A percentile compares a stretch with the other conserved stretches of the same genome.
Evolutionary conservation across 176 grass and related monocot genomes (phyloP).

Genomic region (Musa itinerans): DNA sequence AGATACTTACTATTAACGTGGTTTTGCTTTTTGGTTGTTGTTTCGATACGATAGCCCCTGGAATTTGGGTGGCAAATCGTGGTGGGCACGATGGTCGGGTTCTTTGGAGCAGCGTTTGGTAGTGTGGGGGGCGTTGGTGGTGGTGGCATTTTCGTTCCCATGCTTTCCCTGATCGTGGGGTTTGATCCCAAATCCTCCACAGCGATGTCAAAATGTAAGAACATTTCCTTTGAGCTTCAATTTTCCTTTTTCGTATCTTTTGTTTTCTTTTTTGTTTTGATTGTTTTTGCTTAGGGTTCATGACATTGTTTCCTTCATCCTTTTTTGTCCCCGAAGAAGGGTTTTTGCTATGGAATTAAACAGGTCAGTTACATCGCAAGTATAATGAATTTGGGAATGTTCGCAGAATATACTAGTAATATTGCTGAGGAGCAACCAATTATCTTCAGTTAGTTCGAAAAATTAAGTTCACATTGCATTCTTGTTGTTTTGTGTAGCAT

Average conservation of each 20-base stretch:
- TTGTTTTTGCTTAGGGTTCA: neutral
- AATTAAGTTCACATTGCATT: too few relatives aligned
- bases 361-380: too few relatives aligned
- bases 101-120: conserved; percentile 44
- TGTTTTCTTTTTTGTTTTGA: neutral
- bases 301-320: too few relatives aligned
- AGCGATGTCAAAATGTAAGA: conserved; percentile 51
- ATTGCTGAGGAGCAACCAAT: too few relatives aligned
- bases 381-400: too few relatives aligned
- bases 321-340: too few relatives aligned
- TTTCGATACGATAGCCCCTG: conserved; percentile 22
- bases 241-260: neutral
- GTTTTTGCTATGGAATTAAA: too few relatives aligned
- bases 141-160: conserved; percentile 51
- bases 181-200: conserved; percentile 55
- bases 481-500: too few relatives aligned
- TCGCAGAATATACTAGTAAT: too few relatives aligned
- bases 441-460: too few relatives aligned
- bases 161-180: conserved; percentile 47
- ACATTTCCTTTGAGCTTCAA: neutral
- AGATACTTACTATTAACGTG: neutral
- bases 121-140: conserved; percentile 49
- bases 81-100: conserved; percentile 32
- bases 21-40: neutral
- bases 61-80: conserved; percentile 36